phyloP scores from a whole-genome alignment of 495 filamentous ascomycete species.

The Aspergillus baeticus region DNA sequence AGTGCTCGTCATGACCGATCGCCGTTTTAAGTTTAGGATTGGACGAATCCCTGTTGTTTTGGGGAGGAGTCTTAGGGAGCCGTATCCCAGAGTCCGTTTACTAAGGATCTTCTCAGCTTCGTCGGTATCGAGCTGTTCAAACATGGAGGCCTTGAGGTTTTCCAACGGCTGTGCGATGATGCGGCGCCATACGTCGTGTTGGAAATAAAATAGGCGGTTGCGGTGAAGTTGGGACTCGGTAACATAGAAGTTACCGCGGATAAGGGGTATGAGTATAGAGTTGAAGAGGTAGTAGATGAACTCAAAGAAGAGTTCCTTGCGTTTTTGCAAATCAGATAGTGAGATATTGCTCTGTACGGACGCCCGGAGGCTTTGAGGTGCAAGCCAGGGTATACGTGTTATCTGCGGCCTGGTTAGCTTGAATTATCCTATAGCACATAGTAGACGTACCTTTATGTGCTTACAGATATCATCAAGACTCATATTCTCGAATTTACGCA shows the following conservation, averaged over 20 bases:
- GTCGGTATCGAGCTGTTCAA: conserved; percentile 69
- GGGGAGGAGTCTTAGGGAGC: conserved; percentile 77
- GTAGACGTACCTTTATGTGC: conserved; percentile 63
- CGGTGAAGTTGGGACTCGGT: conserved; percentile 83
- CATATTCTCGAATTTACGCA: conserved; percentile 79
- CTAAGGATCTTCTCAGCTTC: conserved; percentile 58
- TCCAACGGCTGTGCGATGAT: conserved; percentile 72
- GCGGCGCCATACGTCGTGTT: conserved; percentile 85
- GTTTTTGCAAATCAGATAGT: conserved; percentile 70
- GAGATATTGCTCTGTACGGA: conserved; percentile 53
- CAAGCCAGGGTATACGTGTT: conserved; percentile 69
- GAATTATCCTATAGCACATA: not conserved
- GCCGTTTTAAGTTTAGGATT: conserved; percentile 79
- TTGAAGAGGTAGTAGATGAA: conserved; percentile 92
- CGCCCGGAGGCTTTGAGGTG: conserved; percentile 32
- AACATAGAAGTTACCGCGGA: conserved; percentile 87
- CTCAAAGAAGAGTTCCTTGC: conserved; percentile 76
- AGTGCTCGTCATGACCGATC: conserved; percentile 42
- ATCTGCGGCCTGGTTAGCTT: conserved; percentile 44
- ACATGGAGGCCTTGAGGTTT: conserved; percentile 68
- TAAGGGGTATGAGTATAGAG: conserved; percentile 82
- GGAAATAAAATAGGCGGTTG: conserved; percentile 88
- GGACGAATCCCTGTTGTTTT: conserved; percentile 71
- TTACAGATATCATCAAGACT: conserved; percentile 77
- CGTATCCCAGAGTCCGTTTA: conserved; percentile 66